Evolutionary conservation across 495 filamentous ascomycete species (phyloP).

Genomic region (Monascus purpureus): DNA sequence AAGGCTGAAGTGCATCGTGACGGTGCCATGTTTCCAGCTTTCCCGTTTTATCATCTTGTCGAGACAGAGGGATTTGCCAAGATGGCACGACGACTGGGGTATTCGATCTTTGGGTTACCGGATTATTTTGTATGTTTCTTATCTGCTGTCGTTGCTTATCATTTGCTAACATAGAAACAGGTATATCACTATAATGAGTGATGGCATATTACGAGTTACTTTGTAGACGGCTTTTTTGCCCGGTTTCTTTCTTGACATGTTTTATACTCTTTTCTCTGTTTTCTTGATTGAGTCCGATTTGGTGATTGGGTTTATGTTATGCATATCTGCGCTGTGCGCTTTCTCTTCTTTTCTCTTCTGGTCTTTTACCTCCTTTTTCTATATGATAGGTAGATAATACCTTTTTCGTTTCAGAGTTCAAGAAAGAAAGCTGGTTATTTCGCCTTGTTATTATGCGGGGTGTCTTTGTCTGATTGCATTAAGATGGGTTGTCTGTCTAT

Average conservation of each 20-base stretch:
- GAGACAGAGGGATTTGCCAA: slow-evolving; percentile 98
- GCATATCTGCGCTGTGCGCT: slow-evolving; percentile 2
- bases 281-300: slow-evolving; percentile 3
- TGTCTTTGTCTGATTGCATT: too few relatives aligned
- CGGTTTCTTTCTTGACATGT: too few relatives aligned
- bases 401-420: too few relatives aligned
- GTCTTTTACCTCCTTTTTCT: not conserved
- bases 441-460: too few relatives aligned
- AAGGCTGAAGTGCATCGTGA: slow-evolving; percentile 97
- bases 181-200: slow-evolving; percentile 88
- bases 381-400: too few relatives aligned
- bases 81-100: slow-evolving; percentile 83
- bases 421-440: too few relatives aligned
- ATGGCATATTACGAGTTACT: slow-evolving; percentile 9
- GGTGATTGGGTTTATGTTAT: too few relatives aligned
- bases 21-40: slow-evolving; percentile 96
- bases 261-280: slow-evolving; percentile 2
- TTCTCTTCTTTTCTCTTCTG: too few relatives aligned
- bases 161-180: too few relatives aligned
- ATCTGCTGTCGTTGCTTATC: not conserved
- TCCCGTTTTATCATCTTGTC: slow-evolving; percentile 90
- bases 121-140: slow-evolving; percentile 76
- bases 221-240: too few relatives aligned
- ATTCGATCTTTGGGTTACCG: slow-evolving; percentile 69
- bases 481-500: too few relatives aligned